Evolutionary conservation across 352 stramenopile genomes (phyloP), one percentile per base, ranked within the genome.

Genomic region (Phytophthora syringae): DNA sequence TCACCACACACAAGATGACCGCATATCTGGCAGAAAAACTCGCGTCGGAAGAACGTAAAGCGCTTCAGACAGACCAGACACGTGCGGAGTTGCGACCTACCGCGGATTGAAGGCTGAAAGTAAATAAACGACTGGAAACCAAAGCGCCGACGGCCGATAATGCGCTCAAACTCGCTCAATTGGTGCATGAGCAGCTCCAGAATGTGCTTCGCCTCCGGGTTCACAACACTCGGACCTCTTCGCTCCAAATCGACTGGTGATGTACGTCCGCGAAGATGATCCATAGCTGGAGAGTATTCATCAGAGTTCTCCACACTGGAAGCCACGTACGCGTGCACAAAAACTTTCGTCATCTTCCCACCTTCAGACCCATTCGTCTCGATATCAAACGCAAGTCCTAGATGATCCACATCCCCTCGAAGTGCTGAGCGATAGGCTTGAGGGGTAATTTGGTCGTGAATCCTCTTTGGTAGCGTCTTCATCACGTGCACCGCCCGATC

Each of bases 51-150:
- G n/a, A n/a, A n/a, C n/a, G n/a, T n/a, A 43, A 87, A 87, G 30
- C 32, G 43, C 60, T 83, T 84, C 20, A 52, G 37, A 60, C 75
- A 87, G 39, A 82, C 69, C 4, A 47, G 60, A 50, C 78, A 87
- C 30, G 39, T 60, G 18, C 39, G 50, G 12, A 72, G 49, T 47
- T 60, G 56, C 7, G 52, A 39, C 3, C 32, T 39, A 39, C 32
- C 32, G 12, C 13, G 42, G 18, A 50, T 50, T 12, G 64, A 27
- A 0, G 57, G n/a, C 1, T 72, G 70, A 34, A 83, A 80, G 67
- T 79, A 82, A 21, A 85, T 62, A 48, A 89, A 83, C 45, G 66
- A 79, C 69, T 90, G 82, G 55, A 90, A 86, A 5, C 79, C 79
- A 47, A 90, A 84, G 32, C 82, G 79, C 0, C 77, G 79, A 7